Percentiles rank a stretch among this genome's conserved stretches.
Evolutionary conservation across 306 rosid genomes (phyloP).

Genomic region (Rubus parviflorus): DNA sequence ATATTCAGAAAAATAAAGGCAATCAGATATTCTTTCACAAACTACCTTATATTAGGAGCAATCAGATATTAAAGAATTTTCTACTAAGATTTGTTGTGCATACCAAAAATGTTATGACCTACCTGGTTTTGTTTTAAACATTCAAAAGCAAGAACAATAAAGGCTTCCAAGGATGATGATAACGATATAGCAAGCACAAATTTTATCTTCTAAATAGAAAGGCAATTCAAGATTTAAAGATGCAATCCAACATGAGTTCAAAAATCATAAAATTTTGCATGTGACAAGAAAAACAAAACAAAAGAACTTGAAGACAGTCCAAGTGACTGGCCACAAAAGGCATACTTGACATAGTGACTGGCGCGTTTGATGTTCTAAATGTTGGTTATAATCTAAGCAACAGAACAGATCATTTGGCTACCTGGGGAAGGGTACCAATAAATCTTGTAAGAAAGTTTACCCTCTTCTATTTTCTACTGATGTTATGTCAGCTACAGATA

Average conservation of each 20-base stretch:
- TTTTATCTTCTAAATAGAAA: background rate
- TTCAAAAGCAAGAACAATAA: background rate
- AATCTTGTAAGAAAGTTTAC: background rate
- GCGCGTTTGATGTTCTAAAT: background rate
- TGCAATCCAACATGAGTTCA: background rate
- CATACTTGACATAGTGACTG: background rate
- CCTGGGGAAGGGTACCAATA: background rate
- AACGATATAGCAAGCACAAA: background rate
- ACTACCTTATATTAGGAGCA: background rate
- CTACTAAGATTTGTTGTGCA: background rate
- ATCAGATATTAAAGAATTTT: background rate
- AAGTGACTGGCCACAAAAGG: background rate
- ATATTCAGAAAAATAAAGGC: background rate
- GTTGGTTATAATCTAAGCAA: background rate
- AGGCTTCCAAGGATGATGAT: background rate
- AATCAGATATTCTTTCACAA: background rate
- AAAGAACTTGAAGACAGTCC: constrained; percentile 1
- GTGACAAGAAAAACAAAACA: background rate
- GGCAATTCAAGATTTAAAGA: background rate
- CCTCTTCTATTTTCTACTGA: background rate
- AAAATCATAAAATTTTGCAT: background rate
- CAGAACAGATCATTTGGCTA: constrained; percentile 5
- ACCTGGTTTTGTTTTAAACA: background rate
- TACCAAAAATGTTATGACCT: background rate
- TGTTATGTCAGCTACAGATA: background rate